Base-by-base conservation (phyloP, 2,329 filamentous ascomycete genomes). In the Xylaria sp. region DNA sequence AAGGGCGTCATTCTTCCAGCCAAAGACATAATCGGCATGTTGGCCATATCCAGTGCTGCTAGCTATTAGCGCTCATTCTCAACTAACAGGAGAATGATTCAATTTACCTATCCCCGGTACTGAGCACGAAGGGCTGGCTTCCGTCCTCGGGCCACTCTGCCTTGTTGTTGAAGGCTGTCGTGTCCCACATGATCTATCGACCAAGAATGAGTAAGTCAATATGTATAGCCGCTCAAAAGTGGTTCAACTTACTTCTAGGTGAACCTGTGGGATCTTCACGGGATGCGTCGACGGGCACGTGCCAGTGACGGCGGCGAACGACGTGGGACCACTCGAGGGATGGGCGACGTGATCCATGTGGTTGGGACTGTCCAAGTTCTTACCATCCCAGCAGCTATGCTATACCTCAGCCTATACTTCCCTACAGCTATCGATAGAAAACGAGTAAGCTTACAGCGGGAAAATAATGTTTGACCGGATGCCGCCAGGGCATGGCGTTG, bases 301-400 rank as follows among this genome's bases (percentile, higher is more conserved):
- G 23, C 67, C 70, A 51, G 34, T 66, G 10, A 70, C 67, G 52
- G 39, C 67, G 18, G 70, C 68, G 25, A 70, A 70, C 37, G 67
- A 70, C 0, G 70, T 70, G 1, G 67, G 70, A 9, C 70, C 70
- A 3, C 63, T 34, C 2, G 62, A 34, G 3, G 68, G 68, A 51
- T 70, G 50, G 10, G 70, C 59, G 31, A 72, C 68, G 41, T 72
- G 68, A 62, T 69, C 65, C 68, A 70, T 83, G 74, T 87, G 84
- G 73, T 87, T 81, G 0, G 80, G 65, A 10, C 82, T 80, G 69
- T 87, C 85, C 31, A 83, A 67, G 70, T 86, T 81, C 56, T 80
- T 79, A 10, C 86, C 86, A 63, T 88, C 81, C 86, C 86, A 88
- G 78, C 86, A 88, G 9, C 70, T 72, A 46, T 50, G 31, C 20